Conservation (phyloP, 1,284 basidiomycete genomes). For the Kalmanozyma brasiliensis region DNA sequence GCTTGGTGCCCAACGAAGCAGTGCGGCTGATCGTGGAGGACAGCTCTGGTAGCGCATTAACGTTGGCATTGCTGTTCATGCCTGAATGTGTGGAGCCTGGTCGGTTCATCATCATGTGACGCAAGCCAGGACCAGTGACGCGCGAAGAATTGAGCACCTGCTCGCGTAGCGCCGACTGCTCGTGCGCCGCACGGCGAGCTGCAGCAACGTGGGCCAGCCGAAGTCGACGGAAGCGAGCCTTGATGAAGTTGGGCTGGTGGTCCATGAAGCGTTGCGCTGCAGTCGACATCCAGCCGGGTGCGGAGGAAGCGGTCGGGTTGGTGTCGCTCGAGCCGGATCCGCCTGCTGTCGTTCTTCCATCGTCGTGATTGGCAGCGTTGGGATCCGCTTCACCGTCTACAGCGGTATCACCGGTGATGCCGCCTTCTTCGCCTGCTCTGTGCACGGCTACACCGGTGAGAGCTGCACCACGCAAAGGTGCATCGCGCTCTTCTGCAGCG, state of each 20-base stretch:
- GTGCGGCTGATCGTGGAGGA: slow-evolving; percentile 27
- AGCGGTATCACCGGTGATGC: background rate
- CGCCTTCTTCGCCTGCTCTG: slow-evolving; percentile 9
- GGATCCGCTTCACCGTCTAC: slow-evolving; percentile 15
- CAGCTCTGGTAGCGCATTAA: slow-evolving; percentile 30
- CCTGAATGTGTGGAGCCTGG: slow-evolving; percentile 27
- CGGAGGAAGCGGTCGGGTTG: slow-evolving; percentile 52
- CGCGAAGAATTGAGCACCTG: slow-evolving; percentile 56
- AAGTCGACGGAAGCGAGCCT: slow-evolving; percentile 54
- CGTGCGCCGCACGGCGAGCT: slow-evolving; percentile 52
- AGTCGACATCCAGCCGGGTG: slow-evolving; percentile 46
- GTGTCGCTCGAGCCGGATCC: slow-evolving; percentile 52
- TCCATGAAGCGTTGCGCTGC: slow-evolving; percentile 46
- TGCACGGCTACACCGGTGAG: slow-evolving; percentile 22
- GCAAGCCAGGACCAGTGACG: slow-evolving; percentile 42
- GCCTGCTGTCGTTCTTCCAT: slow-evolving; percentile 46
- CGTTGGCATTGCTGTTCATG: slow-evolving; percentile 24
- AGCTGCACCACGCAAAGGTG: slow-evolving; percentile 3
- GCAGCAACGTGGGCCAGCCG: slow-evolving; percentile 59
- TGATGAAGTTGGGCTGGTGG: slow-evolving; percentile 58
- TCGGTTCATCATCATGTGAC: slow-evolving; percentile 59
- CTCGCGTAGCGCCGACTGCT: slow-evolving; percentile 57
- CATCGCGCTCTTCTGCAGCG: background rate
- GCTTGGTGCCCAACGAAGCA: slow-evolving; percentile 25
- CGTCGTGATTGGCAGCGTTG: slow-evolving; percentile 26